Evolutionary conservation across 208 protist genomes (phyloP).

Genomic region (Strigomonas oncopelti): DNA sequence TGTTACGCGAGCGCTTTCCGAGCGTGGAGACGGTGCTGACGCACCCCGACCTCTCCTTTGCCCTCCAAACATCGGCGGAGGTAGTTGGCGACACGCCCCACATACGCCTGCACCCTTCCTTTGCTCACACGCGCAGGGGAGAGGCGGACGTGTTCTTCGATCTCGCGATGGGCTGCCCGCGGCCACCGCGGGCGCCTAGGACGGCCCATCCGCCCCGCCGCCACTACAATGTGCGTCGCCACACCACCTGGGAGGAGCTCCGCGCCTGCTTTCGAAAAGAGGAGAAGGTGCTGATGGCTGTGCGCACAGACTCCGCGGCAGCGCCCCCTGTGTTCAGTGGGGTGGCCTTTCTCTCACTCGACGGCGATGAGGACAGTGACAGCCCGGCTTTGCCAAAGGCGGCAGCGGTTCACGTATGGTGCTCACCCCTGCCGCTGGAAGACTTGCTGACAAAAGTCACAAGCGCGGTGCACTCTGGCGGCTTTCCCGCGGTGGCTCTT

Average conservation of each 20-base stretch:
- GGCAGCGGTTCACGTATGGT: background rate
- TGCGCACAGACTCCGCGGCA: background rate
- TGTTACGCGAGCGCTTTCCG: conserved; percentile 22
- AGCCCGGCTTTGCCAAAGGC: background rate
- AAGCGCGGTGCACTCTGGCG: background rate
- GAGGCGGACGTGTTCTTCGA: conserved; percentile 3
- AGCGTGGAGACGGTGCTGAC: conserved; percentile 36
- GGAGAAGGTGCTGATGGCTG: background rate
- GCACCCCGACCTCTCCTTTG: conserved; percentile 53
- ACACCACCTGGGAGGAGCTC: background rate
- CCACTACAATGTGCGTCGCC: background rate
- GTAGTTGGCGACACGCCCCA: background rate
- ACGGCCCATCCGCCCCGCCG: too few relatives aligned
- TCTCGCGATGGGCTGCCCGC: background rate
- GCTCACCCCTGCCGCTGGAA: background rate
- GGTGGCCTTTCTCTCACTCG: background rate
- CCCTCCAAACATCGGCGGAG: conserved; percentile 13
- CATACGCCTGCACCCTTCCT: background rate
- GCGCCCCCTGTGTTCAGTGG: too few relatives aligned
- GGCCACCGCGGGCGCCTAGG: background rate
- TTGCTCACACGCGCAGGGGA: conserved; percentile 1
- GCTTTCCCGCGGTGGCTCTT: background rate
- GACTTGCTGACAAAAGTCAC: background rate
- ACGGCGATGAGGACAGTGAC: background rate
- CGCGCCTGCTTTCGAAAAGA: background rate